Conservation (phyloP, 192 early-diverging fungal genomes). For the Linnemannia exigua region DNA sequence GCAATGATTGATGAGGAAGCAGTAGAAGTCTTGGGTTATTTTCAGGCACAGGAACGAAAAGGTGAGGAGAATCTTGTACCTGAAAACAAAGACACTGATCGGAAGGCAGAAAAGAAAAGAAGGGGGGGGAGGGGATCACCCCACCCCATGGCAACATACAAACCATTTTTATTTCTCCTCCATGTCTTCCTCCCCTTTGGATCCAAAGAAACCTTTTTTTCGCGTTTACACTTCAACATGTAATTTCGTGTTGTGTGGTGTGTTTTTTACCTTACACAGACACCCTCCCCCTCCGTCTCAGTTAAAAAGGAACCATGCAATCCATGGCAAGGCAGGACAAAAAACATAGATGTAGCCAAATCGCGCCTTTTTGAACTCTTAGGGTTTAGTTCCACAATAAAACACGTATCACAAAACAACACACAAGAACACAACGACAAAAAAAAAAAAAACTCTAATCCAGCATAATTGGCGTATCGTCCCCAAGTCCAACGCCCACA, state of each 20-base stretch:
- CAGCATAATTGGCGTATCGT: too few relatives aligned
- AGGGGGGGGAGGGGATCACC: not conserved
- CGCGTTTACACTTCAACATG: not conserved
- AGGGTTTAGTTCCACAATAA: too few relatives aligned
- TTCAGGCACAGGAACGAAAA: not conserved
- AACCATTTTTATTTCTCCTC: not conserved
- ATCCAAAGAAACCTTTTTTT: not conserved
- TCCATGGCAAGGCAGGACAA: too few relatives aligned
- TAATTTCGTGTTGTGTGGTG: not conserved
- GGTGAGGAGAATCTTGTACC: not conserved
- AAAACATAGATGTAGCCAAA: too few relatives aligned
- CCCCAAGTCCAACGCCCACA: too few relatives aligned
- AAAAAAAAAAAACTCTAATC: too few relatives aligned
- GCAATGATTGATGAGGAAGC: too few relatives aligned
- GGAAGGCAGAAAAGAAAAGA: not conserved
- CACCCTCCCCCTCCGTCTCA: too few relatives aligned
- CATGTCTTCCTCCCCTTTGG: not conserved
- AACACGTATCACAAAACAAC: too few relatives aligned
- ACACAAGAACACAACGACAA: too few relatives aligned
- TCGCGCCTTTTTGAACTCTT: too few relatives aligned
- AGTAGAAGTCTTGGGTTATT: not conserved
- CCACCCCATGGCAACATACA: not conserved
- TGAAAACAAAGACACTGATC: not conserved
- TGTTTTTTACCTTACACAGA: not conserved
- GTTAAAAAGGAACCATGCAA: too few relatives aligned